These are phyloP conservation scores for Dendrothele bispora DNA, from an alignment of 768 basidiomycete genomes.

Conservation along the genomic window DNA sequence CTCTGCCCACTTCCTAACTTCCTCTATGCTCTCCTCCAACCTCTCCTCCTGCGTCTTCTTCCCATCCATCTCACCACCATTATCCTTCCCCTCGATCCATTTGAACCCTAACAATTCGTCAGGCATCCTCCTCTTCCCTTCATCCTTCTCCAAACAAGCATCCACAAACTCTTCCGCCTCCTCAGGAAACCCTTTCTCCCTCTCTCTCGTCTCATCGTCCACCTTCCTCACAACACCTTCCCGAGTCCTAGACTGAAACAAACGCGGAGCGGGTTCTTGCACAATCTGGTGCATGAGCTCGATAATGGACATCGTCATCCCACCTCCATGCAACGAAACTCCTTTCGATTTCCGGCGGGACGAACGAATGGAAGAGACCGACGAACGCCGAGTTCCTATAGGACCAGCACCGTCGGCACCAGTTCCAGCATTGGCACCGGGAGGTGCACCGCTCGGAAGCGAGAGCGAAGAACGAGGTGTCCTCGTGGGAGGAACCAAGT, in stretches of 20 bases:
- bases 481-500: too few relatives aligned
- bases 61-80: background rate
- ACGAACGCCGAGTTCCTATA: too few relatives aligned
- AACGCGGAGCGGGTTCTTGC: conserved; percentile 91
- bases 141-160: conserved; percentile 89
- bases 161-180: conserved; percentile 87
- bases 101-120: conserved; percentile 65
- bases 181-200: conserved; percentile 61
- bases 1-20: conserved; percentile 5
- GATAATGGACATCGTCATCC: conserved; percentile 97
- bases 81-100: conserved; percentile 2
- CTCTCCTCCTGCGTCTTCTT: too few relatives aligned
- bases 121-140: conserved; percentile 76
- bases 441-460: too few relatives aligned
- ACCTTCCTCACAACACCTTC: too few relatives aligned
- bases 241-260: conserved; percentile 57
- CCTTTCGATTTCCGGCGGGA: conserved; percentile 89
- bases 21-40: too few relatives aligned
- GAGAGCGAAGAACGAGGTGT: too few relatives aligned
- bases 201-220: background rate
- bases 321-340: conserved; percentile 89
- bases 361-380: too few relatives aligned
- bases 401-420: too few relatives aligned
- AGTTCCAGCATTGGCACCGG: too few relatives aligned
- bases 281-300: conserved; percentile 98